Percentiles rank a stretch among this genome's conserved stretches.
Conservation (phyloP, 169 alveolate species). For the Eimeria tenella region DNA sequence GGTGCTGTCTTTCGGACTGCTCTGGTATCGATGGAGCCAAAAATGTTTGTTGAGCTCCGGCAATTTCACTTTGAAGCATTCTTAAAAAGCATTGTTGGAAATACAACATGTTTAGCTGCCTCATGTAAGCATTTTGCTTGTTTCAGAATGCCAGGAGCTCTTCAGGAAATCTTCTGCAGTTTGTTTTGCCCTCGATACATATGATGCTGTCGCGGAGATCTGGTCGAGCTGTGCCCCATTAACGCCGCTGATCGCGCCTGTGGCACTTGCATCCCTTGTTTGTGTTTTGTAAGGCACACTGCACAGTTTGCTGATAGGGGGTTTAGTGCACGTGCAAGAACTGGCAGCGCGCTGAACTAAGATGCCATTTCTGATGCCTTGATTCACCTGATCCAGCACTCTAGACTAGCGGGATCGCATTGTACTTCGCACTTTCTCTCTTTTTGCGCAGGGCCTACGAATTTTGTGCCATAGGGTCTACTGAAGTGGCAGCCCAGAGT, state of each 20-base stretch:
- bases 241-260: conserved; percentile 18
- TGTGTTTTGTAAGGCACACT: conserved; percentile 10
- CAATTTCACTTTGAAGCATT: no score
- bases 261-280: conserved; percentile 43
- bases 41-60: no score
- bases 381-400: not conserved
- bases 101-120: not conserved
- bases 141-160: conserved; percentile 34
- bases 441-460: conserved; percentile 19
- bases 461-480: conserved; percentile 23
- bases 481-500: conserved; percentile 46
- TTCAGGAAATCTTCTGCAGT: not conserved
- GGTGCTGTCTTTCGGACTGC: not conserved
- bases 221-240: not conserved
- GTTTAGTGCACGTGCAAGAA: no score
- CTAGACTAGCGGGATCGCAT: not conserved
- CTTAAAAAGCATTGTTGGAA: not conserved
- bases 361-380: no score
- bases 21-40: not conserved
- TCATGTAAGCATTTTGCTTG: not conserved
- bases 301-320: not conserved
- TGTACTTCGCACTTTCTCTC: not conserved
- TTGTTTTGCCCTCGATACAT: conserved; percentile 1
- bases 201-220: not conserved
- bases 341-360: no score